phyloP scores from a whole-genome alignment of 2,329 filamentous ascomycete species.

The Shiraia bambusicola region DNA sequence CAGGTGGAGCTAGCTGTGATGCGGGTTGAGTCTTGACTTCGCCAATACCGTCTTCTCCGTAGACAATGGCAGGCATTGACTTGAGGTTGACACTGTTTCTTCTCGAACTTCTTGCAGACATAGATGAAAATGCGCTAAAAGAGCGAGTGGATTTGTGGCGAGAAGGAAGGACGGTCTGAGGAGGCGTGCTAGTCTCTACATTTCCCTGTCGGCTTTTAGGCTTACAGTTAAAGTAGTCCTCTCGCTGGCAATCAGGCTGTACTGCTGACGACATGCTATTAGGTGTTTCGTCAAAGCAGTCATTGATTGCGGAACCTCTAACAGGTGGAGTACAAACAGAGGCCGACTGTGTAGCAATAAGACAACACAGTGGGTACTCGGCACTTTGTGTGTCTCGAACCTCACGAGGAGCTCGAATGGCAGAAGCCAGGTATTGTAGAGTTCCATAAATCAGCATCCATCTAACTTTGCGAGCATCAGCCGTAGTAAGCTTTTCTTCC shows the following conservation, averaged over 20 bases:
- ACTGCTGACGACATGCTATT: slow-evolving; percentile 27
- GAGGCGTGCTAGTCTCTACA: slow-evolving; percentile 33
- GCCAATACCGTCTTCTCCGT: slow-evolving; percentile 2
- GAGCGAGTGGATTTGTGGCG: slow-evolving; percentile 42
- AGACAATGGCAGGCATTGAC: slow-evolving; percentile 9
- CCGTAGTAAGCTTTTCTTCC: slow-evolving; percentile 61
- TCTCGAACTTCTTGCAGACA: slow-evolving; percentile 29
- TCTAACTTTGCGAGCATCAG: slow-evolving; percentile 72
- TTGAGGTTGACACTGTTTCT: slow-evolving; percentile 32
- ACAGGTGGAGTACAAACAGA: slow-evolving; percentile 26
- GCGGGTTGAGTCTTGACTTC: slow-evolving; percentile 6
- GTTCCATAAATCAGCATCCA: slow-evolving; percentile 76
- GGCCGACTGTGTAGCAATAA: slow-evolving; percentile 44
- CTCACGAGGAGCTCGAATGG: slow-evolving; percentile 62
- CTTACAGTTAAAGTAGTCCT: slow-evolving; percentile 40
- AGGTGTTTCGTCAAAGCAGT: slow-evolving; percentile 13
- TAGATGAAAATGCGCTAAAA: slow-evolving; percentile 28
- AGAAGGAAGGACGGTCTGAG: slow-evolving; percentile 26
- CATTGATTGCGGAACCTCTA: slow-evolving; percentile 12
- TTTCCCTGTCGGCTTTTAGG: slow-evolving; percentile 28
- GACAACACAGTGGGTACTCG: slow-evolving; percentile 61
- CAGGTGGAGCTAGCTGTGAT: too few species aligned
- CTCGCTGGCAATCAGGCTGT: slow-evolving; percentile 50
- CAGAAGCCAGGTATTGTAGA: slow-evolving; percentile 70
- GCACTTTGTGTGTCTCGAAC: slow-evolving; percentile 59